phyloP scores from a whole-genome alignment of 73 alveolate genomes.

The Strombidium stylifer region DNA sequence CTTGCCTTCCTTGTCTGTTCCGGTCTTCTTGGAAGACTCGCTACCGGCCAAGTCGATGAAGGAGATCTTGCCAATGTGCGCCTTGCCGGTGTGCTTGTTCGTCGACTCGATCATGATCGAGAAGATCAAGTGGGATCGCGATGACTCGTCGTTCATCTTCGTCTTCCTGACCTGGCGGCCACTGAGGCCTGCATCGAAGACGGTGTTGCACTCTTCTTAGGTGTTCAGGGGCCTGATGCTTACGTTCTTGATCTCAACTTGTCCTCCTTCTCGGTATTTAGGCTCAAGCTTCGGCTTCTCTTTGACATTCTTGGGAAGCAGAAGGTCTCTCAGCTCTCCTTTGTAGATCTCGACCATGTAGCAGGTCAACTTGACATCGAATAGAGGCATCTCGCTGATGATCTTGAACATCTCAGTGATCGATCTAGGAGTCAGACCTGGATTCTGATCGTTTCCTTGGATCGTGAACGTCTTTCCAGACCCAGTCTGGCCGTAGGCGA shows the following conservation, averaged over 20 bases:
- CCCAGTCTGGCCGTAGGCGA: constrained; percentile 99
- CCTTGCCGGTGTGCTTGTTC: constrained; percentile 32
- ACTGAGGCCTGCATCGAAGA: constrained; percentile 48
- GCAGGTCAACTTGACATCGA: constrained; percentile 29
- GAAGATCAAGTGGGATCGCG: constrained; percentile 75
- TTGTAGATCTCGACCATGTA: constrained; percentile 78
- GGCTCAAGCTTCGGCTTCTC: constrained; percentile 45
- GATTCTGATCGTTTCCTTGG: constrained; percentile 88
- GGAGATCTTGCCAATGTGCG: constrained; percentile 53
- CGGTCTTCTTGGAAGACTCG: constrained; percentile 54
- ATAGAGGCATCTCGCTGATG: constrained; percentile 53
- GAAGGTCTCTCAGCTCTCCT: constrained; percentile 49
- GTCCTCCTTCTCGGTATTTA: constrained; percentile 45
- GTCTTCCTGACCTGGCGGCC: constrained; percentile 60
- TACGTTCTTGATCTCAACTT: constrained; percentile 45
- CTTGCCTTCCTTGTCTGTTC: constrained; percentile 54
- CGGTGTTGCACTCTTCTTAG: constrained; percentile 18
- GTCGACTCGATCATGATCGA: constrained; percentile 48
- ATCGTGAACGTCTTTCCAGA: constrained; percentile 97
- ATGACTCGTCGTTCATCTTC: constrained; percentile 68
- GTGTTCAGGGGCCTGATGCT: not conserved
- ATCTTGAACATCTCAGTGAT: constrained; percentile 74
- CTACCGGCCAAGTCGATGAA: constrained; percentile 64
- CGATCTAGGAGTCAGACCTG: constrained; percentile 96
- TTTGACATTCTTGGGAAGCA: constrained; percentile 22